A percentile compares a stretch with the other conserved stretches of the same genome.
These are phyloP conservation scores for Hanseniaspora hatyaiensis DNA, from an alignment of 805 yeast species.

Conservation along the genomic window DNA sequence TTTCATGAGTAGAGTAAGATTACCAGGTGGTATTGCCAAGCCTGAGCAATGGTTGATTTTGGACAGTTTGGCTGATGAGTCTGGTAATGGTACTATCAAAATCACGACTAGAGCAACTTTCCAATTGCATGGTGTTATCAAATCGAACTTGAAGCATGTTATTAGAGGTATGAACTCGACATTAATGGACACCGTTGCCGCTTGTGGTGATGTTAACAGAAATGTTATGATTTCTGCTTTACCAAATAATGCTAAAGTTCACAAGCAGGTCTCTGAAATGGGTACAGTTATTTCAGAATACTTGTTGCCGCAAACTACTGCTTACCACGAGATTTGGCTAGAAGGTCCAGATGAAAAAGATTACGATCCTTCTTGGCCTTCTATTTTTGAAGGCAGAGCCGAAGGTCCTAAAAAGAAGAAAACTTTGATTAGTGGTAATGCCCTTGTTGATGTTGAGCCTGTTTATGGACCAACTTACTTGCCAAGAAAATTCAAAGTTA, in stretches of 20 bases:
- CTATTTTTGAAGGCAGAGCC: constrained; percentile 50
- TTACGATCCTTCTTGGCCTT: constrained; percentile 47
- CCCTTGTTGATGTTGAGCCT: constrained; percentile 75
- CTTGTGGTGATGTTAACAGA: constrained; percentile 97
- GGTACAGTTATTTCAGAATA: constrained; percentile 65
- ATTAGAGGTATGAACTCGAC: constrained; percentile 87
- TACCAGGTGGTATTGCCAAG: constrained; percentile 84
- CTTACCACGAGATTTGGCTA: constrained; percentile 94
- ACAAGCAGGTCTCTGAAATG: constrained; percentile 53
- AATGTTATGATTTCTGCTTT: constrained; percentile 86
- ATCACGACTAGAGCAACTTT: constrained; percentile 93
- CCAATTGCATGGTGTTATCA: constrained; percentile 90
- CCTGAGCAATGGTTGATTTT: constrained; percentile 82
- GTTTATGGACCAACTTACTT: constrained; percentile 73
- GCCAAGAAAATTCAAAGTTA: constrained; percentile 92
- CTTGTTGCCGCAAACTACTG: constrained; percentile 81
- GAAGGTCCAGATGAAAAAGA: constrained; percentile 72
- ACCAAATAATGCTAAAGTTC: constrained; percentile 74
- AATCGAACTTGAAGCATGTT: constrained; percentile 77
- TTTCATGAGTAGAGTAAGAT: constrained; percentile 92
- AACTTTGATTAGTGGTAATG: constrained; percentile 75
- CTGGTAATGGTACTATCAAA: constrained; percentile 89
- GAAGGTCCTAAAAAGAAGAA: constrained; percentile 73
- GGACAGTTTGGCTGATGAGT: constrained; percentile 65
- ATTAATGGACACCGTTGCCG: constrained; percentile 88